Evolutionary conservation across 441 rosid species (phyloP).

Genomic region (Pelargonium fulgidum): DNA sequence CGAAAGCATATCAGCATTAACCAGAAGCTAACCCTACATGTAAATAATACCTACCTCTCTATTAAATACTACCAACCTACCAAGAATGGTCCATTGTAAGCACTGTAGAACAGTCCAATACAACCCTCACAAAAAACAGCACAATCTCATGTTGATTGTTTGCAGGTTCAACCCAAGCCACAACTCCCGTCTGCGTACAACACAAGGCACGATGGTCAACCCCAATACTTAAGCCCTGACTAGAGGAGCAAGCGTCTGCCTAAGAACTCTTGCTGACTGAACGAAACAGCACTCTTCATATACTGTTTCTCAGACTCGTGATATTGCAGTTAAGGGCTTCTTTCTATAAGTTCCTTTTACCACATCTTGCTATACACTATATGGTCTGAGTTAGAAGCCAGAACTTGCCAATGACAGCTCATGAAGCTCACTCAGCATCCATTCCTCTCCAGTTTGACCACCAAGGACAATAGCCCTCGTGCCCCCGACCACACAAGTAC

Average conservation of each 20-base stretch:
- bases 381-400: slow-evolving; percentile 30
- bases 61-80: slow-evolving; percentile 28
- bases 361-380: neutral
- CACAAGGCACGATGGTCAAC: slow-evolving; percentile 26
- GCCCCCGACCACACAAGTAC: slow-evolving; percentile 93
- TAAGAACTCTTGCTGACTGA: slow-evolving; percentile 26
- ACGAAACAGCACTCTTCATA: too few relatives aligned
- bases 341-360: neutral
- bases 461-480: slow-evolving; percentile 84
- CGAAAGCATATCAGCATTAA: neutral
- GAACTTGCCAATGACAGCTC: slow-evolving; percentile 68
- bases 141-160: slow-evolving; percentile 29
- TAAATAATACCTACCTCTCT: slow-evolving; percentile 27
- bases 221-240: slow-evolving; percentile 25
- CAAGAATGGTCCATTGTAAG: slow-evolving; percentile 28
- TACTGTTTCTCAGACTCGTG: too few relatives aligned
- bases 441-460: slow-evolving; percentile 94
- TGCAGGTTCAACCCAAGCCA: slow-evolving; percentile 26
- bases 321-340: neutral
- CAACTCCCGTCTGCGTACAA: slow-evolving; percentile 25
- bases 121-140: slow-evolving; percentile 30
- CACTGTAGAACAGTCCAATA: slow-evolving; percentile 22
- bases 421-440: slow-evolving; percentile 90
- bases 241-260: slow-evolving; percentile 23
- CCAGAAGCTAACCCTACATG: slow-evolving; percentile 26